Evolutionary conservation across 1,284 basidiomycete species (phyloP), one percentile per base, ranked within the genome.

Genomic region (Pisolithus thermaeus): DNA sequence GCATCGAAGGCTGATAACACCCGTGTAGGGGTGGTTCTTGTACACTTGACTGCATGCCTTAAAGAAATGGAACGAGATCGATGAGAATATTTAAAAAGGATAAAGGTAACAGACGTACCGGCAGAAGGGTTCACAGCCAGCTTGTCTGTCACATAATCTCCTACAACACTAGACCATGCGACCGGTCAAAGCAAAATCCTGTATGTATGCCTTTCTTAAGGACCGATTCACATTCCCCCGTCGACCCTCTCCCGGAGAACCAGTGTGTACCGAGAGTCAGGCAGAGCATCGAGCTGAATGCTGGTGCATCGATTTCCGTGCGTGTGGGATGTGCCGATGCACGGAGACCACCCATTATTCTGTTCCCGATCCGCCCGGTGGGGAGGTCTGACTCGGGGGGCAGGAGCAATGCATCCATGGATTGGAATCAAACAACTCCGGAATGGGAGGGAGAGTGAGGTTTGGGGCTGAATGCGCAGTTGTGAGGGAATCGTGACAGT

Each of bases 21-120:
- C 83, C 0, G 83, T 86, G 7, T 80, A 74, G 1, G 81, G 82
- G 51, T 84, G 81, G 18, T 81, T 69, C n/a, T 79, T 66, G 56
- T 78, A 81, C 3, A 84, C 69, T 82, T 82, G 84, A 11, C 79
- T 80, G 51, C 76, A 83, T 4, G 77, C 76, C 16, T 75, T 76
- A 55, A 46, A 1, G 28, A 55, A 18, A 58, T 38, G 37, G 16
- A 7, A 54, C 25, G 14, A 16, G 32, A 44, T 50, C 28, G 22
- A 43, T 36, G 30, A 18, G 38, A 23, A 7, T 4, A 9, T 32
- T 3, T 36, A n/a, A 22, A 28, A 38, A 22, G 37, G 43, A 30
- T 28, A 25, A 25, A 25, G 41, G 41, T 6, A 12, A 49, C 48
- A 54, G 16, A 66, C 63, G 53, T 58, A 73, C 68, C 66, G 68